phyloP scores from a whole-genome alignment of 345 rosid genomes.

The Rhodomyrtus tomentosa region DNA sequence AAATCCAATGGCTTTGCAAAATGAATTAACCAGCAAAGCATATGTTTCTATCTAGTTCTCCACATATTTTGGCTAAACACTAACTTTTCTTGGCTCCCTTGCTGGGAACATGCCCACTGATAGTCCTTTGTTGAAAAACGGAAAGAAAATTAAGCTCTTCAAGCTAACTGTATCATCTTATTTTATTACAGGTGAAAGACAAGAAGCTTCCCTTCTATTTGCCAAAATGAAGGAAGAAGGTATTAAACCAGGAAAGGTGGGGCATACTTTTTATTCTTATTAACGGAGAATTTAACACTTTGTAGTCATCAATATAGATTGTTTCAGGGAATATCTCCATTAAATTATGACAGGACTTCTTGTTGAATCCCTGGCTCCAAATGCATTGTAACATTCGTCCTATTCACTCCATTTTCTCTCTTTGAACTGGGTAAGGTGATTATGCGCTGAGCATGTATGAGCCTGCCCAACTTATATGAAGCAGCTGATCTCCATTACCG shows the following conservation, averaged over 20 bases:
- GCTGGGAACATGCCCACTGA: no score
- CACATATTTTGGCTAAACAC: not conserved
- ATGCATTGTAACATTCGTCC: not conserved
- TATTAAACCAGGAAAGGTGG: conserved; percentile 69
- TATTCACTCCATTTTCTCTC: not conserved
- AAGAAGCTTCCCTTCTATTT: conserved; percentile 48
- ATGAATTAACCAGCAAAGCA: not conserved
- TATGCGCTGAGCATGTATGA: not conserved
- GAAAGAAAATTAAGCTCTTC: not conserved
- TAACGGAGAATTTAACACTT: not conserved
- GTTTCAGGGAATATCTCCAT: not conserved
- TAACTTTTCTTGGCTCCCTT: not conserved
- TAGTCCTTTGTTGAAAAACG: not conserved
- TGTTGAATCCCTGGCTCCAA: not conserved
- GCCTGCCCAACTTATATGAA: not conserved
- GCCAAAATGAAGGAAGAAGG: conserved; percentile 59
- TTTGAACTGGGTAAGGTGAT: not conserved
- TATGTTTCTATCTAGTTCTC: not conserved
- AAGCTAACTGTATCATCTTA: not conserved
- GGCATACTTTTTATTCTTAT: not conserved
- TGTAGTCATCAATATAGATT: not conserved
- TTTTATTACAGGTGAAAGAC: conserved; percentile 47
- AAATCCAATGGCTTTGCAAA: not conserved
- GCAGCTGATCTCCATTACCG: not conserved
- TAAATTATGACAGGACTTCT: not conserved